Evolutionary conservation across 108 stramenopile species (phyloP).

Genomic region (Nitzschia sp.): DNA sequence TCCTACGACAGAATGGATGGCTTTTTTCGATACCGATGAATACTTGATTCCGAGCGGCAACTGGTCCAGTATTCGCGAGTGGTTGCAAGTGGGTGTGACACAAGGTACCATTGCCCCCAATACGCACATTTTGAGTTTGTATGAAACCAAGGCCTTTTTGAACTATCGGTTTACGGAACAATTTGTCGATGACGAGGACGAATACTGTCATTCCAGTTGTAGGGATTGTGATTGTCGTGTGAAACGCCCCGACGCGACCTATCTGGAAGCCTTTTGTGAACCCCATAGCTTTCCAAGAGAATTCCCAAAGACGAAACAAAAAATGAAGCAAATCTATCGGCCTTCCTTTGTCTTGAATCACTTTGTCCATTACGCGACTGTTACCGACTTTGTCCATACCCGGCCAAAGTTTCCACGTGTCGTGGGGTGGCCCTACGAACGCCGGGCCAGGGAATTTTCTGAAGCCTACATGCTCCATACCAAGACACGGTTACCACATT

Average conservation of each 20-base stretch:
- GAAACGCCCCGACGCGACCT: constrained; percentile 45
- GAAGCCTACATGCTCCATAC: constrained; percentile 84
- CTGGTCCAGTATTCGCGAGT: constrained; percentile 26
- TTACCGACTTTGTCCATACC: constrained; percentile 35
- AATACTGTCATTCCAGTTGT: constrained; percentile 24
- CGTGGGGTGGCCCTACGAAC: constrained; percentile 32
- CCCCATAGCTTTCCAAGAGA: constrained; percentile 51
- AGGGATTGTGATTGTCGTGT: constrained; percentile 16
- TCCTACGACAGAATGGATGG: constrained; percentile 73
- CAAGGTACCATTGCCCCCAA: constrained; percentile 15
- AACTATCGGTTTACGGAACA: constrained; percentile 47
- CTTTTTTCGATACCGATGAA: constrained; percentile 78
- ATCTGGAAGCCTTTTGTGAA: constrained; percentile 76
- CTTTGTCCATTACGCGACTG: constrained; percentile 83
- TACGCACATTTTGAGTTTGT: constrained; percentile 51
- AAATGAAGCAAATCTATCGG: constrained; percentile 84
- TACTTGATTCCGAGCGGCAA: constrained; percentile 71
- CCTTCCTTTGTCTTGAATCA: constrained; percentile 74
- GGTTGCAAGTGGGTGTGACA: constrained; percentile 15
- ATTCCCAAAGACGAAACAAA: constrained; percentile 56
- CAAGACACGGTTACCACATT: constrained; percentile 49
- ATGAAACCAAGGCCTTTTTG: constrained; percentile 56
- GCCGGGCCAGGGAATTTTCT: constrained; percentile 50
- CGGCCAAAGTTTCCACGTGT: constrained; percentile 2
- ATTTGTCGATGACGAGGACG: constrained; percentile 5